Evolutionary conservation across 1,284 basidiomycete species (phyloP).

Genomic region (Porodaedalea pini): DNA sequence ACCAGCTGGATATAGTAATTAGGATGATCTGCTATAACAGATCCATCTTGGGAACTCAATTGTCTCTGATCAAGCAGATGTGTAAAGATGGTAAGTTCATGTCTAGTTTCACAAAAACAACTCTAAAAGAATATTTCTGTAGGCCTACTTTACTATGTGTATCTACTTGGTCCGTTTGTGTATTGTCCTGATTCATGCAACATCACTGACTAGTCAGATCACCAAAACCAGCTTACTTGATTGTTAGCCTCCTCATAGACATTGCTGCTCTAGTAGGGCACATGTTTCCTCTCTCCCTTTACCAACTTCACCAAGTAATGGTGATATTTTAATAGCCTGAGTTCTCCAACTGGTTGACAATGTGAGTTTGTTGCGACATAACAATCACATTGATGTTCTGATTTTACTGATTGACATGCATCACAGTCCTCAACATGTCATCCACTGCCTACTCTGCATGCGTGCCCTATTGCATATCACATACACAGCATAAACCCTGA

Average conservation of each 20-base stretch:
- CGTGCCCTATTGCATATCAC: slow-evolving; percentile 40
- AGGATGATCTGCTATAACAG: too few relatives aligned
- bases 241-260: slow-evolving; percentile 39
- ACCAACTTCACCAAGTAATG: not conserved
- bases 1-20: too few relatives aligned
- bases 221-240: slow-evolving; percentile 32
- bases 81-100: too few relatives aligned
- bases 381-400: too few relatives aligned
- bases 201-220: not conserved
- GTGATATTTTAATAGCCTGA: slow-evolving; percentile 4
- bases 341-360: slow-evolving; percentile 38
- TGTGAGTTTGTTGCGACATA: too few relatives aligned
- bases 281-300: slow-evolving; percentile 20
- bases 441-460: slow-evolving; percentile 41
- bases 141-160: too few relatives aligned
- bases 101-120: too few relatives aligned
- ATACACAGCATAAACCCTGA: slow-evolving; percentile 18
- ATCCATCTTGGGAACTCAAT: too few relatives aligned
- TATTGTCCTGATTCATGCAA: not conserved
- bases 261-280: slow-evolving; percentile 35
- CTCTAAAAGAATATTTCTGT: too few relatives aligned
- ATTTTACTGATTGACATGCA: too few relatives aligned
- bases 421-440: too few relatives aligned
- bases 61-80: too few relatives aligned
- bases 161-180: slow-evolving; percentile 32